phyloP scores from a whole-genome alignment of 73 alveolate genomes.

The Tetrahymena borealis region DNA sequence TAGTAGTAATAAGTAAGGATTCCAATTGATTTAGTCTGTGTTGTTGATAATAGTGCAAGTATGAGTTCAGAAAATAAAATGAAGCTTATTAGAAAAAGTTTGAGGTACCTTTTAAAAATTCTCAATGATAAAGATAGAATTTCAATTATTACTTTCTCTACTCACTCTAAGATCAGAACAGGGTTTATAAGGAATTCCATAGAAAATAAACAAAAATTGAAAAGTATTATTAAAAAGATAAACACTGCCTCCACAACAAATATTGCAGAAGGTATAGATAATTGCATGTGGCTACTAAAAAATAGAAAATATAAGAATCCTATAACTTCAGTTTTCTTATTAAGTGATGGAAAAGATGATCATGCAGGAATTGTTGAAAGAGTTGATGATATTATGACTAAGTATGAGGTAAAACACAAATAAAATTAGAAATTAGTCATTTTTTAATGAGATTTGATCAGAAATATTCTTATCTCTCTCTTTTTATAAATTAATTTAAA shows the following conservation, averaged over 20 bases:
- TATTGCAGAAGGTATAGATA: slow-evolving; percentile 56
- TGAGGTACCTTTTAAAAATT: slow-evolving; percentile 46
- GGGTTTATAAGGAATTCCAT: slow-evolving; percentile 45
- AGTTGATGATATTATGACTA: no score
- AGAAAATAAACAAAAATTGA: slow-evolving; percentile 25
- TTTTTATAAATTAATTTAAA: no score
- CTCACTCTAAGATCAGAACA: slow-evolving; percentile 42
- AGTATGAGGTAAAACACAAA: no score
- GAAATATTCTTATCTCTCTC: no score
- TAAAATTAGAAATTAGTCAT: no score
- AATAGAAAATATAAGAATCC: slow-evolving; percentile 51
- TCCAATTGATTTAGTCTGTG: slow-evolving; percentile 67
- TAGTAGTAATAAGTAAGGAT: no score
- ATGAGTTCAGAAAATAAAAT: slow-evolving; percentile 67
- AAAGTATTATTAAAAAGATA: slow-evolving; percentile 24
- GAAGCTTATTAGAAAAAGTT: slow-evolving; percentile 47
- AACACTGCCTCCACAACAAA: slow-evolving; percentile 59
- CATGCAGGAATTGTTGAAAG: slow-evolving; percentile 31
- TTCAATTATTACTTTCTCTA: slow-evolving; percentile 50
- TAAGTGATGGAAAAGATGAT: slow-evolving; percentile 74
- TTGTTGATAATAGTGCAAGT: slow-evolving; percentile 70
- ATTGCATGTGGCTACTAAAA: slow-evolving; percentile 50
- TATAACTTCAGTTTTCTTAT: slow-evolving; percentile 49
- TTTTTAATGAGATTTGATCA: no score
- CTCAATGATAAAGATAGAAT: slow-evolving; percentile 58